Evolutionary conservation across 805 yeast species (phyloP).

Genomic region (Saccharomycopsis schoenii): DNA sequence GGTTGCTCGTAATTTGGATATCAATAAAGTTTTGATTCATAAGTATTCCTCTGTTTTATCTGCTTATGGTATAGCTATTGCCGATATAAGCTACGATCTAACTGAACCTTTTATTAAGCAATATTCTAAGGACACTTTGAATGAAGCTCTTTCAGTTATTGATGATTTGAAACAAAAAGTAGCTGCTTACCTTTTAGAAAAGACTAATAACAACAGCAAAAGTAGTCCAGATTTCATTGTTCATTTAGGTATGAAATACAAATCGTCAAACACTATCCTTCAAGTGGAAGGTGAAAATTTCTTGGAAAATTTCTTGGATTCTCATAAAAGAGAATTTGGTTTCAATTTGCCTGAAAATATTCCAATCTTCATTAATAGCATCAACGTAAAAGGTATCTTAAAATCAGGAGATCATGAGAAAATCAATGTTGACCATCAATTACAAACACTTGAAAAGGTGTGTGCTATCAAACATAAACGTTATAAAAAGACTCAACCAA

Average conservation of each 20-base stretch:
- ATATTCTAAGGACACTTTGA: slow-evolving; percentile 17
- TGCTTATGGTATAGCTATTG: slow-evolving; percentile 37
- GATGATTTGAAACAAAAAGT: slow-evolving; percentile 8
- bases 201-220: not conserved
- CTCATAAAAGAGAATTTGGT: slow-evolving; percentile 30
- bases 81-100: slow-evolving; percentile 27
- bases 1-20: slow-evolving; percentile 33
- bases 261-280: slow-evolving; percentile 38
- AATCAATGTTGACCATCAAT: slow-evolving; percentile 5
- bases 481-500: slow-evolving; percentile 30
- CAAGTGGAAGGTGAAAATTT: slow-evolving; percentile 24
- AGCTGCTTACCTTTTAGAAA: slow-evolving; percentile 4
- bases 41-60: slow-evolving; percentile 38
- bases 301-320: slow-evolving; percentile 23
- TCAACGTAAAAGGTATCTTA: slow-evolving; percentile 9
- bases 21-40: slow-evolving; percentile 34
- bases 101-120: slow-evolving; percentile 22
- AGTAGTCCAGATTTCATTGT: slow-evolving; percentile 19
- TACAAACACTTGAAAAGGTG: not conserved
- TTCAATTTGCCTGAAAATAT: slow-evolving; percentile 20
- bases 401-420: slow-evolving; percentile 22
- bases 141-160: not conserved
- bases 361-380: not conserved
- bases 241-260: slow-evolving; percentile 34
- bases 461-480: not conserved